Conservation (phyloP, 139 green algal species). For the Chlorella sorokiniana region DNA sequence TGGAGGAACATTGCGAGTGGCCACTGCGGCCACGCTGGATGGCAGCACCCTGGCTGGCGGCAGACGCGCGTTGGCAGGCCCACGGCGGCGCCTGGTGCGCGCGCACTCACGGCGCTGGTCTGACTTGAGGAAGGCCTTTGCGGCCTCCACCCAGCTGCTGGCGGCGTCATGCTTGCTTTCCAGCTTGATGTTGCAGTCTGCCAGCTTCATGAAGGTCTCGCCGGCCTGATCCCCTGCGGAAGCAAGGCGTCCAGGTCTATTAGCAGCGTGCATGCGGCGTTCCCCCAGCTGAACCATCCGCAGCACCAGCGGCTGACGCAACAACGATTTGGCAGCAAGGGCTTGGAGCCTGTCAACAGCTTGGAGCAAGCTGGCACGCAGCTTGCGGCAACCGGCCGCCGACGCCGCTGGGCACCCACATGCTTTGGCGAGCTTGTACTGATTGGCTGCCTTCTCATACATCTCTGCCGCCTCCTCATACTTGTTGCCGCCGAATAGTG, state of each 20-base stretch:
- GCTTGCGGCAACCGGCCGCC: background rate
- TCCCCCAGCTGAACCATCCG: too few relatives aligned
- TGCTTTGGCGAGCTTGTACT: constrained; percentile 95
- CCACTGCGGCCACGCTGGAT: background rate
- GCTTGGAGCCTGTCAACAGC: too few relatives aligned
- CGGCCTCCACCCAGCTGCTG: constrained; percentile 82
- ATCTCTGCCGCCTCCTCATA: constrained; percentile 95
- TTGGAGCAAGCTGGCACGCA: background rate
- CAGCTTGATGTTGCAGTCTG: constrained; percentile 83
- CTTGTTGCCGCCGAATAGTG: constrained; percentile 84
- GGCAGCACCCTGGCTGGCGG: background rate
- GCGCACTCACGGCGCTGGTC: constrained; percentile 46
- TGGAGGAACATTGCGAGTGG: background rate
- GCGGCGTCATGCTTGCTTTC: constrained; percentile 92
- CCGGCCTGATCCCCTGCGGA: constrained; percentile 77
- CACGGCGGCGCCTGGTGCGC: too few relatives aligned
- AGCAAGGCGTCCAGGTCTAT: too few relatives aligned
- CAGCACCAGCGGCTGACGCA: too few relatives aligned
- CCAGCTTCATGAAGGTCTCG: constrained; percentile 80
- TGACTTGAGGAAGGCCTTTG: constrained; percentile 83
- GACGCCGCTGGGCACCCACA: constrained; percentile 44
- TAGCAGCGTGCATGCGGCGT: too few relatives aligned
- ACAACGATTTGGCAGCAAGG: too few relatives aligned
- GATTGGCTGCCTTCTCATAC: constrained; percentile 90
- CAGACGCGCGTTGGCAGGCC: too few relatives aligned